These are phyloP conservation scores for Talaromyces nanjingensis DNA, from an alignment of 495 filamentous ascomycete genomes.

Conservation along the genomic window DNA sequence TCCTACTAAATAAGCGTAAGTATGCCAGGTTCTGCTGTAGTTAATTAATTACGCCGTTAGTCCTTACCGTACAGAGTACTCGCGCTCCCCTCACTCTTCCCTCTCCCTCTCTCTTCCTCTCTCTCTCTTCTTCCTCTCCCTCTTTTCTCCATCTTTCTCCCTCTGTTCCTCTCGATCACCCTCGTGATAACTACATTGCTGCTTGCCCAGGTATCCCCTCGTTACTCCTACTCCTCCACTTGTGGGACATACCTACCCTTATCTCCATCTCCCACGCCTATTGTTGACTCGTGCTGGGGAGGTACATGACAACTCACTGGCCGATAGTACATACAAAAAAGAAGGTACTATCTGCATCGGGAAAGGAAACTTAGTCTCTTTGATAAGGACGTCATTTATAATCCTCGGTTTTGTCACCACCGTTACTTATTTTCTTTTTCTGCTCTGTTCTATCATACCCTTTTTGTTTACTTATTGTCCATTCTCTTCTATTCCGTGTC, in stretches of 20 bases:
- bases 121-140: neutral
- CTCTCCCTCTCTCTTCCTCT: neutral
- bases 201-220: too few relatives aligned
- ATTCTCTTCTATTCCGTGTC: neutral
- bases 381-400: neutral
- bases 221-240: too few relatives aligned
- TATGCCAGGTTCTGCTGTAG: slow-evolving; percentile 6
- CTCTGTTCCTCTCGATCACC: neutral
- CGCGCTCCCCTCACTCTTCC: neutral
- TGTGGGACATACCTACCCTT: neutral
- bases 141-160: neutral
- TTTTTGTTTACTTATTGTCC: neutral
- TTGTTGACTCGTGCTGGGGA: neutral
- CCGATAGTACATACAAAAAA: neutral
- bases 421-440: neutral
- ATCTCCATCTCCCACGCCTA: neutral
- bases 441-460: neutral
- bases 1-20: neutral
- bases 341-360: neutral
- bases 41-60: neutral
- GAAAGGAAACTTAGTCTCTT: neutral
- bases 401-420: neutral
- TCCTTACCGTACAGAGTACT: neutral
- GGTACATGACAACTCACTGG: neutral
- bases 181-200: neutral